Evolutionary conservation across 2,329 filamentous ascomycete genomes (phyloP), one percentile per base, ranked within the genome.

Genomic region (Emericellopsis cladophorae): DNA sequence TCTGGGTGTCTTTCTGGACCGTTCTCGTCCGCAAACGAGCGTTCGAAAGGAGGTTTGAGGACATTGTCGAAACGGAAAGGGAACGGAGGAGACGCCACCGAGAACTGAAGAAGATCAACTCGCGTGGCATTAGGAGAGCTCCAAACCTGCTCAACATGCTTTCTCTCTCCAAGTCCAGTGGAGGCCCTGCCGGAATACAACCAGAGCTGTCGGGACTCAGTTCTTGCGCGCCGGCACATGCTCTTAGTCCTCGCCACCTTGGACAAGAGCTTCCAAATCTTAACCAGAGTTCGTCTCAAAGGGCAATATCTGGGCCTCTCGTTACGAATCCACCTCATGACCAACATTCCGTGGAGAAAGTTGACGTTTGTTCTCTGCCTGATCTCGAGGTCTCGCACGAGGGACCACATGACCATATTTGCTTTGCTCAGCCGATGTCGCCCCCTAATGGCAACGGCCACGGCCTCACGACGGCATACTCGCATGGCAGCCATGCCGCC

Each of bases 1-100:
- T 84, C n/a, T 76, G 79, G 52, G 76, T 85, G 2, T 80, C 74
- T 2, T 72, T 74, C 29, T 75, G 72, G 46, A 80, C 82, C 3
- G 70, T 85, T 4, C 58, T 71, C 37, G 68, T 78, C 7, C 65
- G 80, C 32, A 75, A 71, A 49, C 62, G 65, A 43, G 75, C 74
- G 10, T 85, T 85, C 47, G 72, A 82, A 54, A 65, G 62, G 43
- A 70, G 74, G 16, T 77, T 84, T 44, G 59, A 70, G 42, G 59
- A 65, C 35, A 65, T 81, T 42, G 68, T 70, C 2, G 54, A 64
- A 47, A 54, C 56, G 37, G 57, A 65, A 44, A 54, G 57, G 24
- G 57, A 61, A 40, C 53, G 51, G 26, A 46, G 48, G 39, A 51
- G 44, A 38, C 46, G 46, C 10, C 48, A 65, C 43, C 54, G 57